phyloP scores from a whole-genome alignment of 139 green algal genomes.

The Tetraselmis chui region DNA sequence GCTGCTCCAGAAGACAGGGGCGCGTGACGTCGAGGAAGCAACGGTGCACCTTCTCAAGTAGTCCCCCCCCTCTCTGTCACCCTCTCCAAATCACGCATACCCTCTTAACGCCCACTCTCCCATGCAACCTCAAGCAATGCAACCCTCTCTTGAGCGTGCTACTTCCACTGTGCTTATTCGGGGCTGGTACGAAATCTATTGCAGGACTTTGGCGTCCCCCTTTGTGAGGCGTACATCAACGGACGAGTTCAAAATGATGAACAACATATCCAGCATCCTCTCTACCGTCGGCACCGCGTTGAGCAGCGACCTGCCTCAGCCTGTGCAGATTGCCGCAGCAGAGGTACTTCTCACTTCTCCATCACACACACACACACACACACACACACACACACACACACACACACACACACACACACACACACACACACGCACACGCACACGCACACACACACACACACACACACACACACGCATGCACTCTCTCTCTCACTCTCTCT shows the following conservation, averaged over 20 bases:
- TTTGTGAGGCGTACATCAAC: slow-evolving; percentile 5
- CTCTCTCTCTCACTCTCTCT: too few species aligned
- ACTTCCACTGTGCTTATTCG: too few species aligned
- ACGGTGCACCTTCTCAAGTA: slow-evolving; percentile 26
- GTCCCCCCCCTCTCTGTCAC: not conserved
- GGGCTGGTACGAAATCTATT: slow-evolving; percentile 14
- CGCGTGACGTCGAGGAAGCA: slow-evolving; percentile 19
- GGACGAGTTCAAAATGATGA: slow-evolving; percentile 15
- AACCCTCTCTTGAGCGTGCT: too few species aligned
- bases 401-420: too few species aligned
- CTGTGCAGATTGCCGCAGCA: slow-evolving; percentile 14
- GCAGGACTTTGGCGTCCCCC: not conserved
- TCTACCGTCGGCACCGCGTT: slow-evolving; percentile 4
- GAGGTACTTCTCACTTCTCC: slow-evolving; percentile 14
- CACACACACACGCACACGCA: too few species aligned
- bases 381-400: too few species aligned
- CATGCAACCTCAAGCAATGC: too few species aligned
- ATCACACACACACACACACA: too few species aligned
- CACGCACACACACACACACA: too few species aligned
- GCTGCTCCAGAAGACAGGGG: slow-evolving; percentile 15
- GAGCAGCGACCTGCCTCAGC: not conserved
- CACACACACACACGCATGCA: too few species aligned
- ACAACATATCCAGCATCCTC: slow-evolving; percentile 19
- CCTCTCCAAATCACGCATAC: too few species aligned
- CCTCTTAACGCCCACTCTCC: too few species aligned